These are phyloP conservation scores for Rhododendron henanense DNA, from an alignment of 148 eudicot genomes.

Conservation along the genomic window DNA sequence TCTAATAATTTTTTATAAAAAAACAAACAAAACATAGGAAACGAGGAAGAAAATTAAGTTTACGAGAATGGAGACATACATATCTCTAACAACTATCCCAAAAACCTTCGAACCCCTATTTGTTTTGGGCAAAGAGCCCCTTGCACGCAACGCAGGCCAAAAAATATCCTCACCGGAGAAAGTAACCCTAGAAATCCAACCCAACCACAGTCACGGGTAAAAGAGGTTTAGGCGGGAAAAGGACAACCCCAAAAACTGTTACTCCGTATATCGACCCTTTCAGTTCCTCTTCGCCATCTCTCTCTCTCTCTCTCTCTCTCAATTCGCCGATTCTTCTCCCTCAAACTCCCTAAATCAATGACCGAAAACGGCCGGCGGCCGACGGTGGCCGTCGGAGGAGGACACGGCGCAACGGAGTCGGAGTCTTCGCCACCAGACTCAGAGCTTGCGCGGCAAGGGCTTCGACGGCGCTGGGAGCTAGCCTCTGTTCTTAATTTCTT, in stretches of 20 bases:
- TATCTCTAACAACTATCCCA: too few relatives aligned
- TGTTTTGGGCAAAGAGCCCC: not conserved
- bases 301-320: not conserved
- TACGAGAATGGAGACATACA: too few relatives aligned
- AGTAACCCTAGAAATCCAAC: not conserved
- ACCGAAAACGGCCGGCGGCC: constrained; percentile 13
- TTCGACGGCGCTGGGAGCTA: constrained; percentile 72
- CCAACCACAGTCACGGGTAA: not conserved
- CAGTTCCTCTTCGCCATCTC: not conserved
- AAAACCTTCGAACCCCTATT: too few relatives aligned
- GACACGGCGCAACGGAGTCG: not conserved
- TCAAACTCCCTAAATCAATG: constrained; percentile 14
- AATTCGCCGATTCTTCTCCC: not conserved
- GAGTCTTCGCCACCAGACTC: constrained; percentile 6
- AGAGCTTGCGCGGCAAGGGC: constrained; percentile 30
- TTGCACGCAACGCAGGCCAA: not conserved
- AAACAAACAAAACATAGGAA: too few relatives aligned
- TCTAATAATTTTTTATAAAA: too few relatives aligned
- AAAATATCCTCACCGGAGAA: not conserved
- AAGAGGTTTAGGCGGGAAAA: constrained; percentile 14
- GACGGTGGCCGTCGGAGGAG: constrained; percentile 13
- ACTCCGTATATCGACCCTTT: not conserved
- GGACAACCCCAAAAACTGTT: constrained; percentile 4
- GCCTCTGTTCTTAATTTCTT: constrained; percentile 72
- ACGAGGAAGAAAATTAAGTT: too few relatives aligned